Conservation (phyloP, 2,329 filamentous ascomycete species). For the Penicillium sp. region DNA sequence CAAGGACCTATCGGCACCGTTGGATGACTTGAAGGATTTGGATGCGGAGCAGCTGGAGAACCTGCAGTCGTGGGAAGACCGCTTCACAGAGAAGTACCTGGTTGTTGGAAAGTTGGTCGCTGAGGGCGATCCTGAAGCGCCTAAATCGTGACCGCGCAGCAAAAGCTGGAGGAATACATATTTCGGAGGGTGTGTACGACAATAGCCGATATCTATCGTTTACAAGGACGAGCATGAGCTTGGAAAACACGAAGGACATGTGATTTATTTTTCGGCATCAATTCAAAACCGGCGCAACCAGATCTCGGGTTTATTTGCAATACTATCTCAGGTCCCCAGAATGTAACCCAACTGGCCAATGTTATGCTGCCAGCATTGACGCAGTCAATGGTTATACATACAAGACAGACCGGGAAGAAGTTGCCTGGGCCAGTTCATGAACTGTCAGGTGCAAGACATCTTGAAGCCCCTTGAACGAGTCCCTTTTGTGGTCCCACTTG, state of each 20-base stretch:
- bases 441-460: background rate
- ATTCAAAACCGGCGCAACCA: background rate
- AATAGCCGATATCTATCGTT: background rate
- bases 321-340: background rate
- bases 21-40: constrained; percentile 73
- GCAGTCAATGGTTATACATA: background rate
- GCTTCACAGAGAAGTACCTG: constrained; percentile 90
- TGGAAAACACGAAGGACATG: background rate
- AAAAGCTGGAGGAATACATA: background rate
- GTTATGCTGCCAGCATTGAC: background rate
- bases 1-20: constrained; percentile 76
- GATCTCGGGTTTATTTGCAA: background rate
- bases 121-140: constrained; percentile 51
- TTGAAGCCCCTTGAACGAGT: background rate
- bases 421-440: background rate
- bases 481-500: background rate
- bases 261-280: background rate
- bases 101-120: constrained; percentile 85
- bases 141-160: constrained; percentile 19
- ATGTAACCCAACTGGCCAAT: background rate
- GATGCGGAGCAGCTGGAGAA: constrained; percentile 76
- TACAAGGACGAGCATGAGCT: background rate
- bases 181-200: background rate
- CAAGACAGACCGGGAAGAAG: background rate
- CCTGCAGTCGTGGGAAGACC: constrained; percentile 85